Evolutionary conservation across 148 eudicot species (phyloP), one percentile per base, ranked within the genome.

Genomic region (Silene latifolia): DNA sequence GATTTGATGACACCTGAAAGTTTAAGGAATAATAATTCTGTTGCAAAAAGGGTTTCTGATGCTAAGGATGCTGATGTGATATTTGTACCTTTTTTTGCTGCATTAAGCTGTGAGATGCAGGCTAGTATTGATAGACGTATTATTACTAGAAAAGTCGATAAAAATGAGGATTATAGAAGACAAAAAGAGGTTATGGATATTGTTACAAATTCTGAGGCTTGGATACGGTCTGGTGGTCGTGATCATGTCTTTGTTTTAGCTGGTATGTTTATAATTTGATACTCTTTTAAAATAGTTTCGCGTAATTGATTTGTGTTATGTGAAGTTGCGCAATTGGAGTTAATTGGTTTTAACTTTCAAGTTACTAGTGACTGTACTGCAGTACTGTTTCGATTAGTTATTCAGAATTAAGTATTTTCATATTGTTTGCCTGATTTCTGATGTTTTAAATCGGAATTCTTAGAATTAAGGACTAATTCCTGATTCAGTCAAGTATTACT

Each of bases 191-290:
- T 90, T 69, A 76, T 92, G 69, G 90, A 92, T 86, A 74, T 85
- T 79, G 91, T 96, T 1, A 90, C 83, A 54, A 79, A 77, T 62
- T 80, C 87, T 68, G 90, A 85, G 54, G 93, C 88, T 54, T 96
- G 99, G 99, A 87, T 80, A 75, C 84, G 83, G 27, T 96, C 99
- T 42, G 98, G 97, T 63, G 98, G 99, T 19, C 81, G 97, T 42
- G 90, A 96, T 87, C 93, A 88, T 76, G 91, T 96, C n/a, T 96
- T 96, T 81, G 95, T 90, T 79, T 81, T 96, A n/a, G 88, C 99
- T 21, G 98, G 98, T 92, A 87, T 80, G 82, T 48, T 48, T 17
- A n/a, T n/a, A 8, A 39, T 19, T 42, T 44, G 15, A 5, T 2
- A 9, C 53, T 47, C 53, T 64, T 3, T 0, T 29, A 32, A 29